Conservation (phyloP, 148 eudicot genomes). For the Silene uniflora region DNA sequence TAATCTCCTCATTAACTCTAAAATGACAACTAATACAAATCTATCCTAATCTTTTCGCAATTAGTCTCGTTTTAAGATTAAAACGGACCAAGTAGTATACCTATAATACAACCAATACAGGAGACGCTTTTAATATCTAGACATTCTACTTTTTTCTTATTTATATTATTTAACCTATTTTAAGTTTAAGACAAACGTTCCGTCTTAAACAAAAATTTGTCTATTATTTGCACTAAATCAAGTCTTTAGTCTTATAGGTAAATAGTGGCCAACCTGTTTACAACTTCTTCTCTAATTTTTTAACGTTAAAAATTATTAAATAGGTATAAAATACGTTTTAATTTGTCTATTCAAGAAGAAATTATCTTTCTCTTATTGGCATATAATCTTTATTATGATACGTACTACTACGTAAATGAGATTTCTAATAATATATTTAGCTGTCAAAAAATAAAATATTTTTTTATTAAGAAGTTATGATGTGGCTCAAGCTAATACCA, state of each 20-base stretch:
- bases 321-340: neutral
- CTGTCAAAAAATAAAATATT: too few relatives aligned
- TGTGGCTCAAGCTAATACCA: slow-evolving; percentile 5
- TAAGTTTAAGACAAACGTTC: too few relatives aligned
- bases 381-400: slow-evolving; percentile 9
- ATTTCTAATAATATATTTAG: slow-evolving; percentile 7
- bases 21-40: neutral
- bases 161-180: too few relatives aligned
- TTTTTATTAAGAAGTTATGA: neutral
- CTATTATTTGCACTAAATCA: neutral
- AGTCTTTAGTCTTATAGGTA: neutral
- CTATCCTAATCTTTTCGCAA: neutral
- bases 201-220: too few relatives aligned
- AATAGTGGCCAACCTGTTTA: neutral
- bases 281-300: neutral
- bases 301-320: neutral
- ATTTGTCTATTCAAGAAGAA: neutral
- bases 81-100: too few relatives aligned
- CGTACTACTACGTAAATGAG: neutral
- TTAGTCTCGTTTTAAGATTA: neutral
- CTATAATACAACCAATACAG: too few relatives aligned
- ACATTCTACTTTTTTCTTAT: too few relatives aligned
- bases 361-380: neutral
- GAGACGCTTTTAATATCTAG: too few relatives aligned
- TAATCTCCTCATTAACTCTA: slow-evolving; percentile 1